phyloP scores from a whole-genome alignment of 495 filamentous ascomycete species.

The Pseudevernia furfuracea region DNA sequence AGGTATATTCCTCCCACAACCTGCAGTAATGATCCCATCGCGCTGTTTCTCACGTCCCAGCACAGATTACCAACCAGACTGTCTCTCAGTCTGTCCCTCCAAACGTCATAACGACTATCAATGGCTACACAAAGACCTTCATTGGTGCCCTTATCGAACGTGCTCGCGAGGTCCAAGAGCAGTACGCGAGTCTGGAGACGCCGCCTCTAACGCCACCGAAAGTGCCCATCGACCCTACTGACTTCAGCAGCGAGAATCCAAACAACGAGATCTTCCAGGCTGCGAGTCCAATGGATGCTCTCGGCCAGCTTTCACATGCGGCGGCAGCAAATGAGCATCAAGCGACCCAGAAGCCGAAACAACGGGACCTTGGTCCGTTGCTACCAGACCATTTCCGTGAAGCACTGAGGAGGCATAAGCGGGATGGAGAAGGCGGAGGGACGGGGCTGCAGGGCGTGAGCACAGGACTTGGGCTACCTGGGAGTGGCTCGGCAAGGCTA shows the following conservation, averaged over 20 bases:
- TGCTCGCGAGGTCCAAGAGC: conserved; percentile 67
- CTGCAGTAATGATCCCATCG: not conserved
- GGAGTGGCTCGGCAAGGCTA: conserved; percentile 52
- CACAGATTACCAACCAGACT: conserved; percentile 72
- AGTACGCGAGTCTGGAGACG: conserved; percentile 40
- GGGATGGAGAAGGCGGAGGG: conserved; percentile 55
- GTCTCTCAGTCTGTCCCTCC: conserved; percentile 79
- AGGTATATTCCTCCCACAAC: conserved; percentile 16
- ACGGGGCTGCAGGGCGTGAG: conserved; percentile 67
- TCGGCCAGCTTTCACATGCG: not conserved
- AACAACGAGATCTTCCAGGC: conserved; percentile 17
- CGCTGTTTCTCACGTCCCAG: not conserved
- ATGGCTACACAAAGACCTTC: conserved; percentile 75
- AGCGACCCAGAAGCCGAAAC: conserved; percentile 23
- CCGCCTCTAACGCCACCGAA: conserved; percentile 31
- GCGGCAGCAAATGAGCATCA: not conserved
- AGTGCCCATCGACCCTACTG: conserved; percentile 20
- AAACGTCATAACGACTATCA: conserved; percentile 70
- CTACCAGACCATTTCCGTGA: conserved; percentile 78
- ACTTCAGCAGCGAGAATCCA: conserved; percentile 16
- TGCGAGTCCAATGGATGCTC: conserved; percentile 5
- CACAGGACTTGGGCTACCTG: conserved; percentile 59
- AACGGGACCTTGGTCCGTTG: conserved; percentile 58
- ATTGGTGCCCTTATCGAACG: conserved; percentile 76
- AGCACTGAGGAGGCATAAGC: conserved; percentile 65